Percentiles rank a stretch among this genome's conserved stretches.
Evolutionary conservation across 2,329 filamentous ascomycete genomes (phyloP).

Genomic region (Colletotrichum nymphaeae): DNA sequence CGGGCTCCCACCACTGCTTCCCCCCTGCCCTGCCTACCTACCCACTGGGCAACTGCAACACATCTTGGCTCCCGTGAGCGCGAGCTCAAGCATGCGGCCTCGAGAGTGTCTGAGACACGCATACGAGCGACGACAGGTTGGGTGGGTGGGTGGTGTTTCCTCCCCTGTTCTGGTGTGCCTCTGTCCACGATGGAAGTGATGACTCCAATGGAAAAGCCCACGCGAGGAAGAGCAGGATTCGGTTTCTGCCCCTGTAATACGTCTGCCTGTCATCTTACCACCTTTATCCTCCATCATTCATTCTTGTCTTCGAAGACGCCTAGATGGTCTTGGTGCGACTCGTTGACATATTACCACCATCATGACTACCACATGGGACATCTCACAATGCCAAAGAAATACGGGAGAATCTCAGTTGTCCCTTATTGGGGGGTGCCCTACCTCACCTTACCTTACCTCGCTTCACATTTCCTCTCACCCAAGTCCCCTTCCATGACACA

Average conservation of each 20-base stretch:
- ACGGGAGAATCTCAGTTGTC: background rate
- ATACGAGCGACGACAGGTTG: background rate
- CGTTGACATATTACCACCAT: background rate
- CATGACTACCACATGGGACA: background rate
- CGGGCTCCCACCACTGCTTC: background rate
- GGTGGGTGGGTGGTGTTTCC: background rate
- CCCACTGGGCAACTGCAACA: too few relatives aligned
- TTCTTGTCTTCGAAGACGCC: background rate
- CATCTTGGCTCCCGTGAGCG: slow-evolving; percentile 27
- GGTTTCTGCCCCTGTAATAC: background rate
- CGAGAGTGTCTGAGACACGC: slow-evolving; percentile 32
- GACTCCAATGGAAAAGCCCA: background rate
- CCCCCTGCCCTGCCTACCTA: background rate
- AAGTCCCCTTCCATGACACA: background rate
- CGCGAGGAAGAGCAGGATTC: background rate
- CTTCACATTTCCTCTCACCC: background rate
- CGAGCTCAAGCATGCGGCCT: slow-evolving; percentile 22
- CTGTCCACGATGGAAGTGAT: too few relatives aligned
- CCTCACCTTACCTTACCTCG: background rate
- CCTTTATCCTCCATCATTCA: background rate
- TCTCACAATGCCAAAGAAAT: background rate
- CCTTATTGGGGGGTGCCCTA: background rate
- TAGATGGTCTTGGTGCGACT: background rate
- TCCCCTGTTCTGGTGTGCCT: background rate
- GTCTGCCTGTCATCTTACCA: slow-evolving; percentile 3